Conservation (phyloP, 768 basidiomycete species). For the Mycena rosella region DNA sequence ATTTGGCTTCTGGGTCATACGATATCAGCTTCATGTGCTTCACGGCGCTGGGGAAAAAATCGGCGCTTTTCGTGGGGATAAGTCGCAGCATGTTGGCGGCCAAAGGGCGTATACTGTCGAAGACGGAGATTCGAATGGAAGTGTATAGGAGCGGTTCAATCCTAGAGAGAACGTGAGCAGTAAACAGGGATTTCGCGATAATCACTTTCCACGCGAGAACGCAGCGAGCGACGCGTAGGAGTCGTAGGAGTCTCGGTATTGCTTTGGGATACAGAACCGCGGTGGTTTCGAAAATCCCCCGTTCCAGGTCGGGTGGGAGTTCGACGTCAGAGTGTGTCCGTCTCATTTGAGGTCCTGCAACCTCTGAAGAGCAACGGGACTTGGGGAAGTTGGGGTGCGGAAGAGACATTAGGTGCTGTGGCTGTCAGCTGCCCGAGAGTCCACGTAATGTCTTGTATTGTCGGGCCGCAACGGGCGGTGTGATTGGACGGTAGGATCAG, state of each 20-base stretch:
- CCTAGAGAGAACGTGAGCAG: not conserved
- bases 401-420: too few species aligned
- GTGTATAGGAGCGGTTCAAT: slow-evolving; percentile 8
- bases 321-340: too few species aligned
- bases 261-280: not conserved
- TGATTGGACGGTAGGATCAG: too few species aligned
- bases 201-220: not conserved
- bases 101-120: not conserved
- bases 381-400: too few species aligned
- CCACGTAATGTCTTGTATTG: too few species aligned
- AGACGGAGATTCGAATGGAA: not conserved
- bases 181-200: not conserved
- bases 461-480: too few species aligned
- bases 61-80: not conserved
- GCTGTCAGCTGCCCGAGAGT: too few species aligned
- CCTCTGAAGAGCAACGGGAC: too few species aligned
- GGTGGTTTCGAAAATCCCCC: not conserved
- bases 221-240: not conserved
- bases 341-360: too few species aligned
- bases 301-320: too few species aligned
- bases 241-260: not conserved
- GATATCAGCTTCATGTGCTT: not conserved
- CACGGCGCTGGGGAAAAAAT: slow-evolving; percentile 4
- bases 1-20: not conserved
- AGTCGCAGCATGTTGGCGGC: not conserved